Evolutionary conservation across 192 early-diverging fungal genomes (phyloP).

Genomic region (Dissophora globulifera): DNA sequence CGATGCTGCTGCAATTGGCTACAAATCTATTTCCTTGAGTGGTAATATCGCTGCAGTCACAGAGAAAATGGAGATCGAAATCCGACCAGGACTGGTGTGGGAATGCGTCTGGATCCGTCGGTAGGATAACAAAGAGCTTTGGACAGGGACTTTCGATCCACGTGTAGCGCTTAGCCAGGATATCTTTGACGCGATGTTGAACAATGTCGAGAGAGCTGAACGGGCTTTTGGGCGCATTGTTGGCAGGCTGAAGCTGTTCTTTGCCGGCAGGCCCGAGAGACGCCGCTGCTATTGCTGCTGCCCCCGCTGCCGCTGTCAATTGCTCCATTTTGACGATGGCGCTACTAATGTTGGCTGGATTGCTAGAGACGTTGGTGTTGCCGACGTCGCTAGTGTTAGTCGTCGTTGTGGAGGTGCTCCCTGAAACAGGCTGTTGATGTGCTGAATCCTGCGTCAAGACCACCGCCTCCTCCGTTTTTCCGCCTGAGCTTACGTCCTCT

Average conservation of each 20-base stretch:
- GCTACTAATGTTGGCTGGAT: neutral
- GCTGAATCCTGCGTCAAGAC: no score
- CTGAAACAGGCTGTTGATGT: no score
- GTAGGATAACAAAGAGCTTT: conserved; percentile 30
- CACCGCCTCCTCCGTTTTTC: no score
- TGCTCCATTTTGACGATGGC: no score
- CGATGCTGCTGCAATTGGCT: neutral
- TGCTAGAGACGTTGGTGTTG: neutral
- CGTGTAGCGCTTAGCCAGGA: conserved; percentile 16
- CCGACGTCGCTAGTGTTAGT: neutral
- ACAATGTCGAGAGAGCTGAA: conserved; percentile 20
- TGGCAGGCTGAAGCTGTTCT: neutral
- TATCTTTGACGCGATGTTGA: conserved; percentile 19
- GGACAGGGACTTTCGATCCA: conserved; percentile 43
- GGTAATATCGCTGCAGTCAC: conserved; percentile 38
- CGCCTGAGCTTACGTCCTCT: no score
- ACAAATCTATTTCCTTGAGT: no score
- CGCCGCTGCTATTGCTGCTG: neutral
- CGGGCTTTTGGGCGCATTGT: neutral
- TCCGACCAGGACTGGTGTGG: conserved; percentile 16
- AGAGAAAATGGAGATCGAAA: conserved; percentile 28
- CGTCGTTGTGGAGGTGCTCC: no score
- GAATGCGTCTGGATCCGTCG: neutral
- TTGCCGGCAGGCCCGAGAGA: neutral
- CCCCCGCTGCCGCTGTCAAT: neutral